Evolutionary conservation across 176 grass and related monocot species (phyloP).

Genomic region (Musa acuminata): DNA sequence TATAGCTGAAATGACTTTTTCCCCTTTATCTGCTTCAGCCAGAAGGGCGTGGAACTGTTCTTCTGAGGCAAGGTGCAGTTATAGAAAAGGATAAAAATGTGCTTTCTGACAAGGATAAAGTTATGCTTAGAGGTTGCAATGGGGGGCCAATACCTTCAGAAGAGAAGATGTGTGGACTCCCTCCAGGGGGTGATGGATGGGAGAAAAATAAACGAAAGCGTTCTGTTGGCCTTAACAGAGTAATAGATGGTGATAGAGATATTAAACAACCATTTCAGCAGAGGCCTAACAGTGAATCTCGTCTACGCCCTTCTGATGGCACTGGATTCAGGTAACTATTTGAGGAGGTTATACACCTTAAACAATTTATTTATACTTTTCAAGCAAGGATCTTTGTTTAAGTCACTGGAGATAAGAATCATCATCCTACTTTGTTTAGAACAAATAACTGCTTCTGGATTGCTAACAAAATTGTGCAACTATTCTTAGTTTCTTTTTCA

Average conservation of each 20-base stretch:
- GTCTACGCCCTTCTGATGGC: slow-evolving; percentile 30
- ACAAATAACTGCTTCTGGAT: neutral
- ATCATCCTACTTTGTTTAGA: neutral
- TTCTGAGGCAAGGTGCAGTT: slow-evolving; percentile 45
- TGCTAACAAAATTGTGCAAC: neutral
- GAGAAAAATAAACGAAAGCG: slow-evolving; percentile 71
- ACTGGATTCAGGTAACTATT: slow-evolving; percentile 28
- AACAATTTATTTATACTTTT: neutral
- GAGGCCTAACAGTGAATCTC: slow-evolving; percentile 34
- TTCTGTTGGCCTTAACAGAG: slow-evolving; percentile 60
- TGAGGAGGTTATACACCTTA: neutral
- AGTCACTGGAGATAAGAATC: neutral
- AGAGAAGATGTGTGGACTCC: slow-evolving; percentile 49
- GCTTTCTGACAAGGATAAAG: slow-evolving; percentile 22
- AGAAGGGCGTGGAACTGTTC: slow-evolving; percentile 43
- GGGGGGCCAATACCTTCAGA: slow-evolving; percentile 31
- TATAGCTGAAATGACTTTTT: neutral
- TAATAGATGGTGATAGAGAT: slow-evolving; percentile 44
- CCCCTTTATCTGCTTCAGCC: slow-evolving; percentile 31
- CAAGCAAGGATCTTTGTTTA: neutral
- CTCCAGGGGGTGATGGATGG: slow-evolving; percentile 65
- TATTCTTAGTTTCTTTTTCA: no score
- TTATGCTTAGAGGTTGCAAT: slow-evolving; percentile 27
- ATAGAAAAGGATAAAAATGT: slow-evolving; percentile 61
- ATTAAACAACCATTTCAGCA: slow-evolving; percentile 40